These are phyloP conservation scores for Geranium brycei DNA, from an alignment of 345 rosid genomes.

Conservation along the genomic window DNA sequence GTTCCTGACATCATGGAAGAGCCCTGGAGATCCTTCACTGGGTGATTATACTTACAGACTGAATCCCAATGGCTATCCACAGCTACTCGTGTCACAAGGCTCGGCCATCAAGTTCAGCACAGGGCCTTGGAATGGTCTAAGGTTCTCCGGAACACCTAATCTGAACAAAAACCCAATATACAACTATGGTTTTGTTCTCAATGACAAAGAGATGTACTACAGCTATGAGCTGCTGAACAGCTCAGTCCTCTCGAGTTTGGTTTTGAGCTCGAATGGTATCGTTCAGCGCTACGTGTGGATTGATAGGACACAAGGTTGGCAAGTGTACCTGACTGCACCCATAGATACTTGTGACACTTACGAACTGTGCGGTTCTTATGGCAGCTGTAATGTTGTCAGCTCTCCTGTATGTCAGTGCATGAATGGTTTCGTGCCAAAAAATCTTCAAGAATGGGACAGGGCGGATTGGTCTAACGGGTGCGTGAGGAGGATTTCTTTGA, in stretches of 20 bases:
- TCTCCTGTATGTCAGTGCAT: constrained; percentile 7
- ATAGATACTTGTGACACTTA: constrained; percentile 27
- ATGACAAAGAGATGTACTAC: constrained; percentile 18
- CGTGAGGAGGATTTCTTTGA: not conserved
- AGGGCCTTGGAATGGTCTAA: constrained; percentile 32
- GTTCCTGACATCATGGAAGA: constrained; percentile 24
- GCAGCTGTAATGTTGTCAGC: constrained; percentile 11
- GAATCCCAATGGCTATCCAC: constrained; percentile 22
- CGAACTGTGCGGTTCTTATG: constrained; percentile 20
- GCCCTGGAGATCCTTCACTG: constrained; percentile 23
- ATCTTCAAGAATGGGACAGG: not conserved
- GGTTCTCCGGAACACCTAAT: constrained; percentile 23
- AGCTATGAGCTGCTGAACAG: constrained; percentile 9
- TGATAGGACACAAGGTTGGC: constrained; percentile 16
- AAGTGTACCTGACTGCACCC: constrained; percentile 14
- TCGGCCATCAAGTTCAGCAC: constrained; percentile 10
- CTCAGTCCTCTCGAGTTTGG: constrained; percentile 12
- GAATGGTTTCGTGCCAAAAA: not conserved
- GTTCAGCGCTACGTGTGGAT: constrained; percentile 19
- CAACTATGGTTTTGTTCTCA: constrained; percentile 10
- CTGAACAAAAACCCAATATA: constrained; percentile 15
- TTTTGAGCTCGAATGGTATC: constrained; percentile 11
- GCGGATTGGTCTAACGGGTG: not conserved
- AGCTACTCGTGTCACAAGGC: constrained; percentile 12
- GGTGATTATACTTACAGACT: constrained; percentile 16